These are phyloP conservation scores for Neonectria hederae DNA, from an alignment of 2,329 filamentous ascomycete species.

Conservation along the genomic window DNA sequence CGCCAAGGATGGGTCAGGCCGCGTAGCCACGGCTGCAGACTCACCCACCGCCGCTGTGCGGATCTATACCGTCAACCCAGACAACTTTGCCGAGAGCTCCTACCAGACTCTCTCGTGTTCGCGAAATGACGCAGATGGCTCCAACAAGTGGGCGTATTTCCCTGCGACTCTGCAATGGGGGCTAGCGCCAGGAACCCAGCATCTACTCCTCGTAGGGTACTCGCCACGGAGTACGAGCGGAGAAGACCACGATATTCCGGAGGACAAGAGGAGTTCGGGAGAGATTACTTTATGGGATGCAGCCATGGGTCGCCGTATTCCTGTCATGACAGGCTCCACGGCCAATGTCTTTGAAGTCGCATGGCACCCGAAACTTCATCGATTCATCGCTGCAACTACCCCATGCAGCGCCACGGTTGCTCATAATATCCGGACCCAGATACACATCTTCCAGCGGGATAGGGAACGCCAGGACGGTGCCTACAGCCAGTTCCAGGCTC, in stretches of 20 bases:
- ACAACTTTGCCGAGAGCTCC: slow-evolving; percentile 48
- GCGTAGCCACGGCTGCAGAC: slow-evolving; percentile 69
- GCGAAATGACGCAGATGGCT: slow-evolving; percentile 45
- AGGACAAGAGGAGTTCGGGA: slow-evolving; percentile 65
- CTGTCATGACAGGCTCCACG: slow-evolving; percentile 60
- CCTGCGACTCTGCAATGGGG: slow-evolving; percentile 73
- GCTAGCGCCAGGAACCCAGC: slow-evolving; percentile 51
- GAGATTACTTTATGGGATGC: slow-evolving; percentile 70
- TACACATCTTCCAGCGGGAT: slow-evolving; percentile 61
- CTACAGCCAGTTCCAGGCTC: slow-evolving; percentile 58
- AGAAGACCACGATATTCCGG: slow-evolving; percentile 67
- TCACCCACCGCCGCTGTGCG: slow-evolving; percentile 63
- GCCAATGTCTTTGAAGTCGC: slow-evolving; percentile 72
- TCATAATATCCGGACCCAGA: slow-evolving; percentile 61
- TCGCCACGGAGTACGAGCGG: slow-evolving; percentile 64
- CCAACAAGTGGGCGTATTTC: slow-evolving; percentile 68
- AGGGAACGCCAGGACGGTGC: slow-evolving; percentile 38
- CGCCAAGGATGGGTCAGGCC: slow-evolving; percentile 57
- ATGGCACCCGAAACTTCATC: slow-evolving; percentile 66
- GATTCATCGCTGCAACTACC: slow-evolving; percentile 68
- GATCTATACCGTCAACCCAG: slow-evolving; percentile 59
- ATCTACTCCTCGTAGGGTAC: slow-evolving; percentile 69
- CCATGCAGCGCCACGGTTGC: slow-evolving; percentile 58
- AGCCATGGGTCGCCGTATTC: slow-evolving; percentile 52
- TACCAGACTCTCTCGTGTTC: slow-evolving; percentile 56